Base-by-base conservation (phyloP, 129 eudicot species). In the Arctium minus region DNA sequence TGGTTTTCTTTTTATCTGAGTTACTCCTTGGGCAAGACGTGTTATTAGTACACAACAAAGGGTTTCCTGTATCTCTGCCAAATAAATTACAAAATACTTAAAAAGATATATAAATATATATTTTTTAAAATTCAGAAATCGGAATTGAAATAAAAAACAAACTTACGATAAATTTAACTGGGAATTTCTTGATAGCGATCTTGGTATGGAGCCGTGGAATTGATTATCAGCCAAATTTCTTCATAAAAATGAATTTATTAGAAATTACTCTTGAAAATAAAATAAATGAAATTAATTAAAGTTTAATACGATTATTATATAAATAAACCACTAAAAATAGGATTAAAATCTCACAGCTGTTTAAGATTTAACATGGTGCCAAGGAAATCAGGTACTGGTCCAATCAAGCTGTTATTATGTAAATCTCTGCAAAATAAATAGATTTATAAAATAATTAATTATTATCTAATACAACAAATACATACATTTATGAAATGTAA, bases 211-310 rank as follows among this genome's bases (percentile, higher is more conserved):
- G 69, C 97, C 97, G 42, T 67, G 88, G 71, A 93, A 86, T 53
- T 85, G 86, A 80, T 93, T 93, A 77, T 85, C 70, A 22, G 85
- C 92, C 81, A 93, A 81, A 85, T 93, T 89, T 92, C 94, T 92
- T 44, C 12, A 50, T 53, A 77, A 33, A 31, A 5, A 1, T 1
- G 31, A 29, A 39, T 22, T 15, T 38, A 31, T 8, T 50, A 71
- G 31, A 69, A 53, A 37, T 7, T 32, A 70, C 11, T 50, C 10
- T 73, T 6, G 7, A 13, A 53, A 70, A 39, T 27, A 8, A 31
- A 0, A 35, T 46, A 48, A 39, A 27, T 8, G 70, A 5, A 35
- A 10, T 7, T 6, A 9, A 36, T 8, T 38, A 56, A 15, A 15
- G 5, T 33, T 35, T 13, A 30, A 10, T 35, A 71, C 2, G 15